Conservation (phyloP, 2,329 filamentous ascomycete genomes). For the Ramichloridium luteum region DNA sequence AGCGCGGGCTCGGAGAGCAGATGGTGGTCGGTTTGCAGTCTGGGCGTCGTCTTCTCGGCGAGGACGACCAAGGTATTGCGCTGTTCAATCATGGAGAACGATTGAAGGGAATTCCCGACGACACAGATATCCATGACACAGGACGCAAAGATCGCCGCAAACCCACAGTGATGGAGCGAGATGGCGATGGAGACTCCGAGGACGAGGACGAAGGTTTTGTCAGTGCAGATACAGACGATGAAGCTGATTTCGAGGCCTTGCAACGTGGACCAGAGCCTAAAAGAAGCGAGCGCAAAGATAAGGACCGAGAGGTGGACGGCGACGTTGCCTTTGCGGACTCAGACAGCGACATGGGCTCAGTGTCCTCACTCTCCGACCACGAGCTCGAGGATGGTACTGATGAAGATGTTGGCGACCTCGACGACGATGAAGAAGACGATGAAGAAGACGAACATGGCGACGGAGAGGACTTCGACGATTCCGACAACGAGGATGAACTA, state of each 20-base stretch:
- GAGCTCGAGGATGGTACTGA: conserved; percentile 39
- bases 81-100: conserved; percentile 70
- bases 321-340: conserved; percentile 89
- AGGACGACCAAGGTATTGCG: conserved; percentile 69
- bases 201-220: conserved; percentile 38
- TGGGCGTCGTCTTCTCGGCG: conserved; percentile 68
- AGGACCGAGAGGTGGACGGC: conserved; percentile 42
- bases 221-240: conserved; percentile 42
- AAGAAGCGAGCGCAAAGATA: conserved; percentile 26
- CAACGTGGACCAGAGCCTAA: conserved; percentile 33
- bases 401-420: conserved; percentile 28
- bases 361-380: conserved; percentile 53
- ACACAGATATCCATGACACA: conserved; percentile 29
- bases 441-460: conserved; percentile 35
- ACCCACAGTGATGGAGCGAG: conserved; percentile 36
- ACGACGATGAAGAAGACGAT: conserved; percentile 23
- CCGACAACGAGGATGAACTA: conserved; percentile 59
- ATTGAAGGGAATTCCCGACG: conserved; percentile 45
- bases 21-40: conserved; percentile 82
- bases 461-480: conserved; percentile 53
- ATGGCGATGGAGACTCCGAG: conserved; percentile 37
- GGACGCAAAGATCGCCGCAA: conserved; percentile 33
- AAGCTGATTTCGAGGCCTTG: conserved; percentile 33
- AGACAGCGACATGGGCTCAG: conserved; percentile 86
- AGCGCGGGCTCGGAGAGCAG: conserved; percentile 88